phyloP scores from a whole-genome alignment of 2,329 filamentous ascomycete species.

The Ceratocystis destructans region DNA sequence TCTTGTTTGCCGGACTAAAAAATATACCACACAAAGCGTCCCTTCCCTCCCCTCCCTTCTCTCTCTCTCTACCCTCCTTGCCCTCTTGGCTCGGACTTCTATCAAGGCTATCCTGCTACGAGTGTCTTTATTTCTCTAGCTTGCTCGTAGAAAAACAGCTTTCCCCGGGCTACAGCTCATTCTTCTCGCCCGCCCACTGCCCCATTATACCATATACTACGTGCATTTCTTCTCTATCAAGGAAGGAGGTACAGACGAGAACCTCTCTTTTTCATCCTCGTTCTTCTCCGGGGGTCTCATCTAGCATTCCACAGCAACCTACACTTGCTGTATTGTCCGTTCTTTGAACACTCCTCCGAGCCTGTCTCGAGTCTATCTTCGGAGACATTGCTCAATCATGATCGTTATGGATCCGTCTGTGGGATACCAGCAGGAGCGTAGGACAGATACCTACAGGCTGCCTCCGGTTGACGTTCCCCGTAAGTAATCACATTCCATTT shows the following conservation, averaged over 20 bases:
- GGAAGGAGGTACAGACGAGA: background rate
- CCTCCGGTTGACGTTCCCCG: conserved; percentile 24
- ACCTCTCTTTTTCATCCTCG: background rate
- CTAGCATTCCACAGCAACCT: background rate
- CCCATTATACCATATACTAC: background rate
- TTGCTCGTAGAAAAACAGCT: background rate
- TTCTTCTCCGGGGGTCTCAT: background rate
- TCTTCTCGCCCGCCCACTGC: background rate
- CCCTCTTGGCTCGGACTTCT: too few relatives aligned
- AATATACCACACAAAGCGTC: background rate
- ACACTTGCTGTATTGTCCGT: background rate
- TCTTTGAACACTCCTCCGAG: background rate
- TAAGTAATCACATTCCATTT: conserved; percentile 24
- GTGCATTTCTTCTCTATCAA: background rate
- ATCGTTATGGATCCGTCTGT: conserved; percentile 10
- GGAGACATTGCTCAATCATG: background rate
- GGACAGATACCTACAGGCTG: conserved; percentile 21
- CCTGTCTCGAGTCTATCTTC: background rate
- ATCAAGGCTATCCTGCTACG: too few relatives aligned
- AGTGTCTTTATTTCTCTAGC: too few relatives aligned
- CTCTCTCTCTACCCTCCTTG: too few relatives aligned
- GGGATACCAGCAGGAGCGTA: conserved; percentile 19
- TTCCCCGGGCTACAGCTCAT: background rate
- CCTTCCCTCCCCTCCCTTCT: too few relatives aligned
- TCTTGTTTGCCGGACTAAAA: background rate